Conservation (phyloP, 805 yeast species). For the Jamesozyma hellenica region DNA sequence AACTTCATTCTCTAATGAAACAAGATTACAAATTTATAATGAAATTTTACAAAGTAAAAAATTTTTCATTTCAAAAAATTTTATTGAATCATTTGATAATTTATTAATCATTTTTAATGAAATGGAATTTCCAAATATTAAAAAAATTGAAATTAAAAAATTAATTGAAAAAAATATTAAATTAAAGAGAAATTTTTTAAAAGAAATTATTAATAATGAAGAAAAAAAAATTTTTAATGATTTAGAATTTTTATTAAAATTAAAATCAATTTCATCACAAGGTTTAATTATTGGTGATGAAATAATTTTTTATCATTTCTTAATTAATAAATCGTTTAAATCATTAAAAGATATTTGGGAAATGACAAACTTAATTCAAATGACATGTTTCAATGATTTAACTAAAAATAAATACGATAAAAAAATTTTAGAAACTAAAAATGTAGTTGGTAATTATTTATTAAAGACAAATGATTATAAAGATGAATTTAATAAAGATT, state of each 20-base stretch:
- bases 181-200: constrained; percentile 6
- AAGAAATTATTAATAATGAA: constrained; percentile 4
- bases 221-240: constrained; percentile 11
- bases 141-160: constrained; percentile 24
- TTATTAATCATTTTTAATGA: constrained; percentile 23
- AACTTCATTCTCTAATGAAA: constrained; percentile 18
- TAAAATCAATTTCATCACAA: constrained; percentile 29
- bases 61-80: constrained; percentile 16
- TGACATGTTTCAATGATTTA: constrained; percentile 25
- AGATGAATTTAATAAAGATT: constrained; percentile 24
- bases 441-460: constrained; percentile 26
- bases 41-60: constrained; percentile 19
- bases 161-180: constrained; percentile 13
- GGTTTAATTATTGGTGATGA: constrained; percentile 32
- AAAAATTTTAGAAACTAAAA: constrained; percentile 25
- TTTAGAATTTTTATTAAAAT: constrained; percentile 24
- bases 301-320: constrained; percentile 26
- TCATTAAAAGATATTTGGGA: constrained; percentile 24
- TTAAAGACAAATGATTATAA: constrained; percentile 25
- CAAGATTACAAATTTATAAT: constrained; percentile 16
- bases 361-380: constrained; percentile 24
- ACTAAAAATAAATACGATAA: constrained; percentile 24
- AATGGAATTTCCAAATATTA: constrained; percentile 26
- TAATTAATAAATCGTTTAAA: constrained; percentile 15
- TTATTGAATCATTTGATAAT: constrained; percentile 33